Conservation (phyloP, 305 asterid genomes). For the Striga hermonthica region DNA sequence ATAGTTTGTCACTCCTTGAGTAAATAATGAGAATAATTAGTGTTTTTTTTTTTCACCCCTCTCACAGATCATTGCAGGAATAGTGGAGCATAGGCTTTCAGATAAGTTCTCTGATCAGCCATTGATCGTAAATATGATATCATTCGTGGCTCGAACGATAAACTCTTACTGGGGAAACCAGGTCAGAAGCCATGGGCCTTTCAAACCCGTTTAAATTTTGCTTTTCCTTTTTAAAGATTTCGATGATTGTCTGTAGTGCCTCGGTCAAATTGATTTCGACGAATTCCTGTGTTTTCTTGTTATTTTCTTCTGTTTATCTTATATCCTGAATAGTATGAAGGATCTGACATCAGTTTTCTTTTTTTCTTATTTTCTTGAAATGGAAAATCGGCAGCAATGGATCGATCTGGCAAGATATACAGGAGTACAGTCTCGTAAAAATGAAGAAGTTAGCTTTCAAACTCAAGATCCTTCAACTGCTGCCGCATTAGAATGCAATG, state of each 20-base stretch:
- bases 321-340: too few species aligned
- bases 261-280: too few species aligned
- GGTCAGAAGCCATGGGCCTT: constrained; percentile 42
- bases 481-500: constrained; percentile 48
- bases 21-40: neutral
- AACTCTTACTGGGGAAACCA: constrained; percentile 98
- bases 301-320: too few species aligned
- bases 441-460: constrained; percentile 35
- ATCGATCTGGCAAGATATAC: constrained; percentile 82
- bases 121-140: constrained; percentile 71
- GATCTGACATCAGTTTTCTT: constrained; percentile 22
- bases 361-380: constrained; percentile 28
- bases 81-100: constrained; percentile 83
- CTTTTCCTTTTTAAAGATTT: constrained; percentile 1
- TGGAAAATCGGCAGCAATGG: constrained; percentile 67
- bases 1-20: too few species aligned
- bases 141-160: constrained; percentile 78
- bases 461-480: constrained; percentile 43
- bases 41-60: constrained; percentile 5
- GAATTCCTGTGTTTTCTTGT: too few species aligned
- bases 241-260: neutral
- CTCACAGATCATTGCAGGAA: constrained; percentile 78
- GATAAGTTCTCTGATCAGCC: constrained; percentile 70
- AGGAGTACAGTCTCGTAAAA: constrained; percentile 73
- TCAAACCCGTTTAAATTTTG: constrained; percentile 30